These are phyloP conservation scores for Histomonas meleagridis DNA, from an alignment of 208 protist species.

Conservation along the genomic window DNA sequence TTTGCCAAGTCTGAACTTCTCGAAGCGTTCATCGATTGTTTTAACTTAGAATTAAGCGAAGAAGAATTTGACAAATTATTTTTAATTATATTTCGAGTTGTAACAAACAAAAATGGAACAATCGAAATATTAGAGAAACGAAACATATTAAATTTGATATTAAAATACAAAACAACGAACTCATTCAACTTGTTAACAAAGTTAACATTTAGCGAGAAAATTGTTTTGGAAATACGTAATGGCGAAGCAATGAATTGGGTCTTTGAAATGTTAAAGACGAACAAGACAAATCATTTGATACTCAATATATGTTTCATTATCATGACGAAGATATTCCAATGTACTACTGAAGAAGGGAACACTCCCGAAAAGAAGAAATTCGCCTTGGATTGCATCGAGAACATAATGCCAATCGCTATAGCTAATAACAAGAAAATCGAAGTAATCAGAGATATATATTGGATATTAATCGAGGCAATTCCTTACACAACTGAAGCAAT, in stretches of 20 bases:
- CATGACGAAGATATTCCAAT: not conserved
- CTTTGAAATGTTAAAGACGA: not conserved
- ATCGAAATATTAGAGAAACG: not conserved
- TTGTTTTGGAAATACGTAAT: not conserved
- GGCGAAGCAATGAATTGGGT: not conserved
- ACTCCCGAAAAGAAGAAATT: not conserved
- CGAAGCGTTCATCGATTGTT: not conserved
- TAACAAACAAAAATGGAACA: not conserved
- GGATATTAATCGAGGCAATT: too few relatives aligned
- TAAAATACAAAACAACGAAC: not conserved
- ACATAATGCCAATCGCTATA: not conserved
- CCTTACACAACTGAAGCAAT: too few relatives aligned
- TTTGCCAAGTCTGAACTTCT: not conserved
- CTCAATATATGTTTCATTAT: not conserved
- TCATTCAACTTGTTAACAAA: not conserved
- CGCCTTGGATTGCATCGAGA: not conserved
- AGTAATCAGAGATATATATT: too few relatives aligned
- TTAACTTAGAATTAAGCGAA: not conserved
- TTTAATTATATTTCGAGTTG: not conserved
- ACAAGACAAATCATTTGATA: not conserved
- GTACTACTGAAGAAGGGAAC: not conserved
- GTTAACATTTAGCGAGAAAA: not conserved
- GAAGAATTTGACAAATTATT: not conserved
- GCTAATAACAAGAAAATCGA: not conserved
- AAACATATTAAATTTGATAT: not conserved